Conservation (phyloP, 1,284 basidiomycete species). For the Sphaerobolus stellatus region DNA sequence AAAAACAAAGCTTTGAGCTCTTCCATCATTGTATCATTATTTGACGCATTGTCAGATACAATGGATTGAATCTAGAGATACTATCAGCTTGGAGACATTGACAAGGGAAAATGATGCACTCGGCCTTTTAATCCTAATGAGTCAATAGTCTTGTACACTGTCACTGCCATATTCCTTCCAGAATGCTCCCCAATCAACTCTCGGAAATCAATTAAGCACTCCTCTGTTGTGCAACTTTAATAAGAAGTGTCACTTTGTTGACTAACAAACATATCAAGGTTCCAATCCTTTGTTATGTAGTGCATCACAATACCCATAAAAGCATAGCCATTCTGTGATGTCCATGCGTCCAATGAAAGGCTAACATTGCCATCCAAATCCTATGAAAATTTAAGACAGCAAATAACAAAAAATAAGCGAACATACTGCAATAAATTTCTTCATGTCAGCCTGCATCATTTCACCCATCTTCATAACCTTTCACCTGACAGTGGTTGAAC, state of each 20-base stretch:
- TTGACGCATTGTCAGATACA: constrained; percentile 14
- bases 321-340: constrained; percentile 29
- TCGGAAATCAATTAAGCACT: constrained; percentile 13
- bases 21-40: constrained; percentile 15
- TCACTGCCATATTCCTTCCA: constrained; percentile 13
- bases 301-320: constrained; percentile 35
- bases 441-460: constrained; percentile 18
- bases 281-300: constrained; percentile 21
- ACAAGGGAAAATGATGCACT: not conserved
- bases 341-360: constrained; percentile 33
- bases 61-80: constrained; percentile 9
- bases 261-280: not conserved
- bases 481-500: constrained; percentile 5
- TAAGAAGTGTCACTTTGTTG: not conserved
- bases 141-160: constrained; percentile 12
- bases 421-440: constrained; percentile 17
- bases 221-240: constrained; percentile 10
- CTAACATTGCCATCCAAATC: constrained; percentile 23
- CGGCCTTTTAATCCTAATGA: constrained; percentile 9
- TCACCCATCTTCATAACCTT: constrained; percentile 17
- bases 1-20: not conserved
- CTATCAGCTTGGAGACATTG: not conserved
- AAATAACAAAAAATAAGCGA: not conserved
- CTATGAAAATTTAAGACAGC: constrained; percentile 8
- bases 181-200: constrained; percentile 15